A percentile compares a stretch with the other conserved stretches of the same genome.
These are phyloP conservation scores for Kwoniella newhampshirensis DNA, from an alignment of 768 basidiomycete species.

Conservation along the genomic window DNA sequence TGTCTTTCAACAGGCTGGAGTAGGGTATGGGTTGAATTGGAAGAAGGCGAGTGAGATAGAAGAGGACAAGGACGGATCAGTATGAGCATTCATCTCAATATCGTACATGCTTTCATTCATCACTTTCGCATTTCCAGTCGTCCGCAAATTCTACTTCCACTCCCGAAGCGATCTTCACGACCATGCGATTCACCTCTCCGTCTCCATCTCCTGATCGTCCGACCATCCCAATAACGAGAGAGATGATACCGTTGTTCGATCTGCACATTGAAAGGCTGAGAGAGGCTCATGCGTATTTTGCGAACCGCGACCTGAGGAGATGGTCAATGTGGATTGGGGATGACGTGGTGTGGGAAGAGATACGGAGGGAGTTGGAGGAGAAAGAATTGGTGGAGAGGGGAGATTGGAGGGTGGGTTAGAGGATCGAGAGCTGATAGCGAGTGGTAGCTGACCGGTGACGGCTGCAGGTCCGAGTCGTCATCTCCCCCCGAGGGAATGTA, in stretches of 20 bases:
- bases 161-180: slow-evolving; percentile 35
- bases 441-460: slow-evolving; percentile 3
- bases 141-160: background rate
- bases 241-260: slow-evolving; percentile 29
- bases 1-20: slow-evolving; percentile 19
- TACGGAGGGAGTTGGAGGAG: slow-evolving; percentile 16
- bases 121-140: background rate
- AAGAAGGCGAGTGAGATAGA: slow-evolving; percentile 12
- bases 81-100: slow-evolving; percentile 16
- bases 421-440: background rate
- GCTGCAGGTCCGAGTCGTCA: slow-evolving; percentile 30
- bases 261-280: slow-evolving; percentile 33
- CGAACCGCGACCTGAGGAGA: slow-evolving; percentile 7
- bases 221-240: slow-evolving; percentile 7
- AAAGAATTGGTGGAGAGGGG: slow-evolving; percentile 19
- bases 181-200: slow-evolving; percentile 39
- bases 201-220: background rate
- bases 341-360: slow-evolving; percentile 24
- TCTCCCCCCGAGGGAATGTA: slow-evolving; percentile 22
- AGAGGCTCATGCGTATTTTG: slow-evolving; percentile 32
- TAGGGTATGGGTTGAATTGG: slow-evolving; percentile 44
- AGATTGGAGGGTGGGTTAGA: slow-evolving; percentile 37
- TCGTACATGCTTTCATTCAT: background rate
- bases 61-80: slow-evolving; percentile 8
- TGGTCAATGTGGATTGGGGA: slow-evolving; percentile 42